These are phyloP conservation scores for Aegilops umbellulata DNA, from an alignment of 176 grass and related monocot species.

Conservation along the genomic window DNA sequence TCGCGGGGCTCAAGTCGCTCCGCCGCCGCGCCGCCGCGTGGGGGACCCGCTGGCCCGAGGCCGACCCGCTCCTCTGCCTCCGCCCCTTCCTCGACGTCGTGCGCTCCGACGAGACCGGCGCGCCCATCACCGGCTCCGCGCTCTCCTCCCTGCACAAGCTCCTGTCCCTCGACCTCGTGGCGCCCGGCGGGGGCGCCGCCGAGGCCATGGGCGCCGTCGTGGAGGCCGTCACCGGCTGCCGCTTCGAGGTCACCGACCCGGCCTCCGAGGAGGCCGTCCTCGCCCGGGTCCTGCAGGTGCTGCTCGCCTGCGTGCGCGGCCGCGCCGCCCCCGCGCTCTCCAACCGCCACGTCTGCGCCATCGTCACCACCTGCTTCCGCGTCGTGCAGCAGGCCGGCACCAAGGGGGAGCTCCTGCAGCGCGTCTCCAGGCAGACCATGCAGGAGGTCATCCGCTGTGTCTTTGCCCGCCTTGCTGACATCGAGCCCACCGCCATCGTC, in stretches of 20 bases:
- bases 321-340: conserved; percentile 53
- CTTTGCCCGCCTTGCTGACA: conserved; percentile 59
- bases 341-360: conserved; percentile 83
- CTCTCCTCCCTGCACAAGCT: conserved; percentile 92
- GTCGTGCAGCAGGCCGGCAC: conserved; percentile 98
- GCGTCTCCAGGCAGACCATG: conserved; percentile 94
- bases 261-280: conserved; percentile 94
- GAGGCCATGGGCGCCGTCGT: conserved; percentile 71
- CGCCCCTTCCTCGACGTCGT: conserved; percentile 85
- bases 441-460: conserved; percentile 87
- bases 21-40: conserved; percentile 66
- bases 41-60: conserved; percentile 2
- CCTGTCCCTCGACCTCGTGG: conserved; percentile 72
- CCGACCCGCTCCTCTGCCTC: conserved; percentile 72
- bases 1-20: conserved; percentile 73
- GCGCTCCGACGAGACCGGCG: conserved; percentile 93
- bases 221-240: conserved; percentile 82
- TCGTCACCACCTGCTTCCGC: conserved; percentile 92
- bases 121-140: conserved; percentile 84
- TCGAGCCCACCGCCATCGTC: neutral
- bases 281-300: conserved; percentile 82
- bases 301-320: conserved; percentile 76
- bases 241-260: conserved; percentile 93
- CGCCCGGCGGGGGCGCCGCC: conserved; percentile 31
- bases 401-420: conserved; percentile 93